Evolutionary conservation across 768 basidiomycete species (phyloP).

Genomic region (Dendrothele bispora): DNA sequence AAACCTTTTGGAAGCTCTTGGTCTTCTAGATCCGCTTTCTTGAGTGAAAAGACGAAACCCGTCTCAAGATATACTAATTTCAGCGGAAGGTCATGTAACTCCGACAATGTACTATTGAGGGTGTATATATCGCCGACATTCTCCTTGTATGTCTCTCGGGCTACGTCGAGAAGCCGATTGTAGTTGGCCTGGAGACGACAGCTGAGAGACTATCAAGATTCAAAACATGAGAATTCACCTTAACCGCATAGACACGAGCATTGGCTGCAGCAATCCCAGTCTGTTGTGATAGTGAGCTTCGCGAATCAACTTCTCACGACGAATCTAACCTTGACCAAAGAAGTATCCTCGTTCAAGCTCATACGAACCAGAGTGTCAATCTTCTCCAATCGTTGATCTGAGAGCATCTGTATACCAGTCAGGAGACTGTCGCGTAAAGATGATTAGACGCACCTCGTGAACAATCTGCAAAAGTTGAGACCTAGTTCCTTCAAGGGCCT

Average conservation of each 20-base stretch:
- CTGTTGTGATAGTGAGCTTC: too few species aligned
- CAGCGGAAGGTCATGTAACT: conserved; percentile 65
- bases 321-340: conserved; percentile 52
- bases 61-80: conserved; percentile 68
- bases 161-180: conserved; percentile 88
- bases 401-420: conserved; percentile 55
- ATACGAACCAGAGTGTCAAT: conserved; percentile 61
- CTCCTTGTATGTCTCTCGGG: conserved; percentile 92
- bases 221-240: conserved; percentile 33
- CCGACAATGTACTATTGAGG: conserved; percentile 56
- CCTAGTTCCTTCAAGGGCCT: conserved; percentile 56
- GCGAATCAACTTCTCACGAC: too few species aligned
- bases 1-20: conserved; percentile 73
- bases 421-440: not conserved
- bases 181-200: conserved; percentile 55
- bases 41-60: conserved; percentile 73
- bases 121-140: conserved; percentile 86
- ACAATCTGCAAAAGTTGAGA: conserved; percentile 66
- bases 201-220: not conserved
- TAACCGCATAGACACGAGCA: conserved; percentile 87
- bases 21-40: conserved; percentile 64
- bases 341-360: conserved; percentile 73
- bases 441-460: conserved; percentile 43
- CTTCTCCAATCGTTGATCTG: conserved; percentile 65
- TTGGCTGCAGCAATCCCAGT: conserved; percentile 75